Percentiles rank a stretch among this genome's conserved stretches.
phyloP scores from a whole-genome alignment of 257 asterid genomes.

The Solanum appendiculatum region DNA sequence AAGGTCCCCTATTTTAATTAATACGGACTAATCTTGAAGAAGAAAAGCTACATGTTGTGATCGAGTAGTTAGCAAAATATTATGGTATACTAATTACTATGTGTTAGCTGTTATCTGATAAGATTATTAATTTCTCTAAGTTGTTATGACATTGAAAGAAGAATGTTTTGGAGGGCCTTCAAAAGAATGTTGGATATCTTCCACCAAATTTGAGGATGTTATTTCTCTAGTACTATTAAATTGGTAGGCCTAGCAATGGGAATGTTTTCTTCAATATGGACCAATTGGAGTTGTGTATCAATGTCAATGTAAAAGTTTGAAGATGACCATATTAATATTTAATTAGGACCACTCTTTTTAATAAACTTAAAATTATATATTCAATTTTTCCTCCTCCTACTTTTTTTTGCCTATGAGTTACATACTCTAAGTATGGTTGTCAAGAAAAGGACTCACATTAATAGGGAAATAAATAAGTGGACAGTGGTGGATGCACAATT shows the following conservation, averaged over 20 bases:
- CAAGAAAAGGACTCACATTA: neutral
- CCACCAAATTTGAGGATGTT: neutral
- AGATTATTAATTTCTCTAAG: neutral
- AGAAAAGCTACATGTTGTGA: neutral
- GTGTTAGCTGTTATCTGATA: neutral
- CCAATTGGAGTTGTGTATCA: slow-evolving; percentile 17
- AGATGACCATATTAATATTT: neutral
- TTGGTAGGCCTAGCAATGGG: slow-evolving; percentile 19
- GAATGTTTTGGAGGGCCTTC: neutral
- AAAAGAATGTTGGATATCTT: neutral
- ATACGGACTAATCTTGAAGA: neutral
- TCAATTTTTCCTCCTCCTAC: too few species aligned
- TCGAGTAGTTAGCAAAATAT: neutral
- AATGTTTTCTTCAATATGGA: slow-evolving; percentile 19
- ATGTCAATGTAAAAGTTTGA: slow-evolving; percentile 3
- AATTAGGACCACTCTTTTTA: neutral
- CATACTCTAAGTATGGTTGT: neutral
- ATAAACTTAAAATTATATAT: neutral
- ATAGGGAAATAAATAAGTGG: neutral
- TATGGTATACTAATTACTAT: neutral
- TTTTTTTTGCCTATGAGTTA: neutral
- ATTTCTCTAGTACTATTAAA: neutral
- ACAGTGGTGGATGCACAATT: neutral
- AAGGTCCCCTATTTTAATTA: neutral
- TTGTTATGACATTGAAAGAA: neutral